Base-by-base conservation (phyloP, 257 asterid genomes). In the Lithospermum erythrorhizon region DNA sequence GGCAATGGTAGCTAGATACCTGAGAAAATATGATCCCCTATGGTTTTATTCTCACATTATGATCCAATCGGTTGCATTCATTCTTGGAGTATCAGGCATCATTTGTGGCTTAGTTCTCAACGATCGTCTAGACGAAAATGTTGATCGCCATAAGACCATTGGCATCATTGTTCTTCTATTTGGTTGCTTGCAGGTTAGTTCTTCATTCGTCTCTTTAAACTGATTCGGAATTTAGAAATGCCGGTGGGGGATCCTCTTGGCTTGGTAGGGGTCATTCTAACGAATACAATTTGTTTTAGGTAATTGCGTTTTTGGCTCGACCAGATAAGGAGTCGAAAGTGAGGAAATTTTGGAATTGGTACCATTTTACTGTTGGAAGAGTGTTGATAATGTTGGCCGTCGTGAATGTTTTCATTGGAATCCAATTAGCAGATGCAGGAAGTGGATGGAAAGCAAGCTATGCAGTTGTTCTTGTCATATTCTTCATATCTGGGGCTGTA, bases 281-380 rank as follows among this genome's bases (percentile, higher is more conserved):
- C 41, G 23, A 4, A 6, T 23, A 16, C 22, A 45, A 21, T 55
- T 17, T 14, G n/a, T 7, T 19, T 7, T 68, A 93, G 98, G 86
- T 83, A 3, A 53, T 81, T 48, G 99, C 99, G 1, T 15, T 86
- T 61, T 69, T 93, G 75, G 82, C 68, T 27, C 70, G 99, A 68
- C 97, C 99, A 19, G 74, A 69, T 48, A 89, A 86, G 73, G 69
- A 68, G 14, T 78, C 97, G 1, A 86, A 93, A 63, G 69, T 71
- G 9, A 70, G 99, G 48, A 82, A 81, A 27, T 89, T 86, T 19
- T 93, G 99, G 99, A 93, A 86, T 67, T 89, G 95, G 96, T 93
- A 89, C 24, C 99, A 93, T 76, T 61, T 53, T 13, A 71, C 65
- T 0, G 74, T 81, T 37, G 99, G 99, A 49, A 77, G 96, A 61